Conservation (phyloP, 108 stramenopile genomes). For the Nitzschia sp. region DNA sequence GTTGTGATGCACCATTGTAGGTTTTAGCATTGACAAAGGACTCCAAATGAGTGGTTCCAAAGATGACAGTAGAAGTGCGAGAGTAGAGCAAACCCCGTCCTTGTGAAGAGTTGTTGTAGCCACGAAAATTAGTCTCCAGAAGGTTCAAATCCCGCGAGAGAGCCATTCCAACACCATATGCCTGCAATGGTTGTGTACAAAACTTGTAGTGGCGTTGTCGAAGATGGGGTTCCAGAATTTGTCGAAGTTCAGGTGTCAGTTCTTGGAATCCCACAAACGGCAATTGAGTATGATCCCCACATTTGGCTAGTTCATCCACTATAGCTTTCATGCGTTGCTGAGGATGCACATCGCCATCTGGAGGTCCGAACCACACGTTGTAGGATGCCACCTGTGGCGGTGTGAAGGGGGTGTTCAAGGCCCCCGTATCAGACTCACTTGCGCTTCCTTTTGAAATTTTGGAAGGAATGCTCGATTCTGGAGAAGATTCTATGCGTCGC, state of each 20-base stretch:
- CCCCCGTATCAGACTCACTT: no score
- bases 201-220: slow-evolving; percentile 37
- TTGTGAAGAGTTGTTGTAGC: slow-evolving; percentile 41
- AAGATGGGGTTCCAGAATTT: slow-evolving; percentile 37
- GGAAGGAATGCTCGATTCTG: no score
- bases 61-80: slow-evolving; percentile 13
- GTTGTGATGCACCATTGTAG: slow-evolving; percentile 41
- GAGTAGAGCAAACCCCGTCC: slow-evolving; percentile 52
- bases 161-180: slow-evolving; percentile 51
- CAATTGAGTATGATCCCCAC: slow-evolving; percentile 7
- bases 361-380: slow-evolving; percentile 67
- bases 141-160: slow-evolving; percentile 12
- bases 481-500: no score
- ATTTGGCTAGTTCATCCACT: slow-evolving; percentile 11
- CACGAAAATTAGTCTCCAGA: slow-evolving; percentile 31
- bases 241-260: slow-evolving; percentile 37
- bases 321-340: slow-evolving; percentile 55
- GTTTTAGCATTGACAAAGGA: slow-evolving; percentile 31
- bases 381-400: slow-evolving; percentile 45
- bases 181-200: slow-evolving; percentile 33
- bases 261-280: slow-evolving; percentile 64
- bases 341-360: slow-evolving; percentile 34
- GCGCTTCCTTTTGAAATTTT: no score
- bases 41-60: slow-evolving; percentile 62
- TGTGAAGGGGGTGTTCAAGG: background rate